phyloP scores from a whole-genome alignment of 176 grass and related monocot genomes.

The Zoysia pacifica region DNA sequence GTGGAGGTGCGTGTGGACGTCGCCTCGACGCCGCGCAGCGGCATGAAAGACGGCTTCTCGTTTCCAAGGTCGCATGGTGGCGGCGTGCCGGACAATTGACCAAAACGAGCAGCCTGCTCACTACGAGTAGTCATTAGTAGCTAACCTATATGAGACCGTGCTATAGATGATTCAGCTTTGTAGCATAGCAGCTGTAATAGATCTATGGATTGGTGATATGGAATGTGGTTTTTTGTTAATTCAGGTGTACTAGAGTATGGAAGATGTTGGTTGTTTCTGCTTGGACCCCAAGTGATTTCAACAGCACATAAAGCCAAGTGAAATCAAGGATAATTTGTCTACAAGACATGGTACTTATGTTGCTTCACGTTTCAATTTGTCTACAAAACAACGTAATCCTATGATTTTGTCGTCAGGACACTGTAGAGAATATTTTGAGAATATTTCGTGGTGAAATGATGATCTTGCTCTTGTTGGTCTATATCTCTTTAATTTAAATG shows the following conservation, averaged over 20 bases:
- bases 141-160: background rate
- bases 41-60: constrained; percentile 51
- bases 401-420: too few relatives aligned
- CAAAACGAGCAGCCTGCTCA: constrained; percentile 8
- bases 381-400: too few relatives aligned
- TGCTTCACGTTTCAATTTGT: too few relatives aligned
- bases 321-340: background rate
- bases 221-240: background rate
- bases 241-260: background rate
- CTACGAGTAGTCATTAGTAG: background rate
- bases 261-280: background rate
- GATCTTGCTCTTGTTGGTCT: too few relatives aligned
- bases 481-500: too few relatives aligned
- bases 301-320: background rate
- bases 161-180: constrained; percentile 9
- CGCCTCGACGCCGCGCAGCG: background rate
- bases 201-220: background rate
- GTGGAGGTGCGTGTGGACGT: constrained; percentile 41
- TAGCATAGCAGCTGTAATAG: constrained; percentile 1
- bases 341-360: too few relatives aligned
- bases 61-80: constrained; percentile 39
- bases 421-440: too few relatives aligned
- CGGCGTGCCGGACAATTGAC: constrained; percentile 33
- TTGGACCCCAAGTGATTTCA: constrained; percentile 4
- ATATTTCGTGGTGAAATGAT: too few relatives aligned